These are phyloP conservation scores for Ceratocystiopsis brevicomis DNA, from an alignment of 2,329 filamentous ascomycete species.

Conservation along the genomic window DNA sequence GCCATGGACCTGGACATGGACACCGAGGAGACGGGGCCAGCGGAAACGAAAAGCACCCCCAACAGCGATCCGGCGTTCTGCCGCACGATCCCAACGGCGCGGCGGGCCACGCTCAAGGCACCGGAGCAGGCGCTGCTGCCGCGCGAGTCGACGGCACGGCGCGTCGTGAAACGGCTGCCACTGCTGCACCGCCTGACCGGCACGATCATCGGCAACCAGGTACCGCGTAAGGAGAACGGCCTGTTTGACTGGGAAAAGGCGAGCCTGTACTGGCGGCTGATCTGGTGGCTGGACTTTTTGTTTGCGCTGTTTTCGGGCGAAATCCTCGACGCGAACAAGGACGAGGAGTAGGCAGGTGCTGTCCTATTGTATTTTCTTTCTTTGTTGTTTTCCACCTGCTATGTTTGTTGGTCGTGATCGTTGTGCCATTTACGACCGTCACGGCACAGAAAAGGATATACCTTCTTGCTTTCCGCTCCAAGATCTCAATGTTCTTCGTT, in stretches of 20 bases:
- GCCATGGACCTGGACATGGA: background rate
- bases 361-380: background rate
- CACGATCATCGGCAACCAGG: slow-evolving; percentile 55
- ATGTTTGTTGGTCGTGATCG: too few species aligned
- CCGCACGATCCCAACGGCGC: slow-evolving; percentile 47
- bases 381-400: background rate
- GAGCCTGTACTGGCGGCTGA: slow-evolving; percentile 48
- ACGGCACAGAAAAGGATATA: background rate
- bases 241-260: slow-evolving; percentile 58
- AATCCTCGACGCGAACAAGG: slow-evolving; percentile 37
- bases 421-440: background rate
- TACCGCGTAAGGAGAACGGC: slow-evolving; percentile 53
- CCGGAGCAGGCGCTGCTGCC: slow-evolving; percentile 53
- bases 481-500: too few species aligned
- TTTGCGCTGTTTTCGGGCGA: slow-evolving; percentile 41
- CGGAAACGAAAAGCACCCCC: background rate
- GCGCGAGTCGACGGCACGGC: slow-evolving; percentile 44
- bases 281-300: slow-evolving; percentile 41
- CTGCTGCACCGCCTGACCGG: slow-evolving; percentile 54
- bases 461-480: background rate
- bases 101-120: slow-evolving; percentile 44
- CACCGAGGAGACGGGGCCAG: too few species aligned
- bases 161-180: slow-evolving; percentile 45
- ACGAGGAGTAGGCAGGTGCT: slow-evolving; percentile 19
- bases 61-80: slow-evolving; percentile 26